These are phyloP conservation scores for Tetrapisispora taiwanensis DNA, from an alignment of 805 yeast genomes.

Conservation along the genomic window DNA sequence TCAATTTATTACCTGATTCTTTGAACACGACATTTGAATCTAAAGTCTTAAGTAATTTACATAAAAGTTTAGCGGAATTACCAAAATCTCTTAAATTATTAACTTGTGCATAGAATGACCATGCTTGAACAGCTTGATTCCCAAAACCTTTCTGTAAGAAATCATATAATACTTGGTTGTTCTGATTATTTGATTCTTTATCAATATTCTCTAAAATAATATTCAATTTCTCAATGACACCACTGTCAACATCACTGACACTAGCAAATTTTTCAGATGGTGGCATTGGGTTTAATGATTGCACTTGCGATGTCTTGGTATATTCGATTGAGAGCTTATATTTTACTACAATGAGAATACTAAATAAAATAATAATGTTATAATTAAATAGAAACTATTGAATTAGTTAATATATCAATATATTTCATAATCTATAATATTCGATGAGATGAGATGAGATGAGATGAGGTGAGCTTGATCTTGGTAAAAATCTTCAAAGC, in stretches of 20 bases:
- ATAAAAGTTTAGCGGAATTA: slow-evolving; percentile 34
- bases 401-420: no score
- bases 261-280: slow-evolving; percentile 1
- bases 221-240: slow-evolving; percentile 21
- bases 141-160: slow-evolving; percentile 31
- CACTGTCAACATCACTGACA: slow-evolving; percentile 17
- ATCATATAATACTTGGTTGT: slow-evolving; percentile 20
- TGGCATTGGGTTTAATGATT: neutral
- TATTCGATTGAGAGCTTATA: no score
- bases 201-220: slow-evolving; percentile 14
- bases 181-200: slow-evolving; percentile 11
- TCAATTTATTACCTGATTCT: slow-evolving; percentile 16
- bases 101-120: slow-evolving; percentile 38
- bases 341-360: no score
- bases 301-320: no score
- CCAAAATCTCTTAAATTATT: slow-evolving; percentile 46
- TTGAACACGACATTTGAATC: slow-evolving; percentile 10
- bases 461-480: slow-evolving; percentile 13
- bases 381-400: no score
- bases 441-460: slow-evolving; percentile 4
- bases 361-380: no score
- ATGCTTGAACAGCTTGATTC: slow-evolving; percentile 33
- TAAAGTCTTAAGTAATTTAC: slow-evolving; percentile 28
- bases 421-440: no score
- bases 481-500: neutral